These are phyloP conservation scores for Fraxinus floribunda DNA, from an alignment of 305 asterid genomes.

Conservation along the genomic window DNA sequence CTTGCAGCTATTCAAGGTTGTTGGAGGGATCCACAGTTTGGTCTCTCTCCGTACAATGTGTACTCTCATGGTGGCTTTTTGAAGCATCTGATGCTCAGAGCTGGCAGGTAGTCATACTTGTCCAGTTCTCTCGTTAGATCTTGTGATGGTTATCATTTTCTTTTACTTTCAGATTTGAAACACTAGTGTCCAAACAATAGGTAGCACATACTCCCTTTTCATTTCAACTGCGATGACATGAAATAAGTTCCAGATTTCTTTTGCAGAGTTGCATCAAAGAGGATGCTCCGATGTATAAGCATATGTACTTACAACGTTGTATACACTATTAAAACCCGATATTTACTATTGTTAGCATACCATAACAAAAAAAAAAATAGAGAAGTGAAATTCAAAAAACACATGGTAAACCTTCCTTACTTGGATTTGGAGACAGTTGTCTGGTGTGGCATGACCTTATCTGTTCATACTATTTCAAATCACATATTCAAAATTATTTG, in stretches of 20 bases:
- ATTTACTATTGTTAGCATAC: neutral
- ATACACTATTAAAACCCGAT: neutral
- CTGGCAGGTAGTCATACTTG: constrained; percentile 67
- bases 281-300: neutral
- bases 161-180: neutral
- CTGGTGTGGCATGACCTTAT: neutral
- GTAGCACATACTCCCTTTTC: neutral
- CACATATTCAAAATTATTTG: neutral
- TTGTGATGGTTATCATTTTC: neutral
- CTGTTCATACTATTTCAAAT: neutral
- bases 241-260: neutral
- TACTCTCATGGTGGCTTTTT: constrained; percentile 82
- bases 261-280: neutral
- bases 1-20: constrained; percentile 86
- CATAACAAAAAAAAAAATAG: neutral
- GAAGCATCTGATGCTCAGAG: constrained; percentile 92
- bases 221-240: neutral
- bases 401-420: neutral
- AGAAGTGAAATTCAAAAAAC: neutral
- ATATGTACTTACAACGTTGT: neutral
- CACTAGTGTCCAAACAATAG: neutral
- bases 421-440: neutral
- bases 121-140: neutral
- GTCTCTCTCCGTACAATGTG: constrained; percentile 78
- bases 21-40: constrained; percentile 72